These are phyloP conservation scores for Lactuca saligna DNA, from an alignment of 129 eudicot species.

Conservation along the genomic window DNA sequence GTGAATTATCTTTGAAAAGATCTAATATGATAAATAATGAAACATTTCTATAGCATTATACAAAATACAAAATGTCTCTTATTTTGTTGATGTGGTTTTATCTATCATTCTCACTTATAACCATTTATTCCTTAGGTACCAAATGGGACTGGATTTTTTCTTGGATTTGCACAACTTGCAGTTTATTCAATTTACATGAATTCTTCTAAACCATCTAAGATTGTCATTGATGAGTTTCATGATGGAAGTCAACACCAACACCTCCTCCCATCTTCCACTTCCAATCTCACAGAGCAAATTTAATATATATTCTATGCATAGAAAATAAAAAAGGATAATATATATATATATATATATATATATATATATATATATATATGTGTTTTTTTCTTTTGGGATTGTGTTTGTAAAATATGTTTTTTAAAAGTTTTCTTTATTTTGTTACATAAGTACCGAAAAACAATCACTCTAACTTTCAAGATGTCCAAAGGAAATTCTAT, in stretches of 20 bases:
- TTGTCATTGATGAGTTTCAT: conserved; percentile 17
- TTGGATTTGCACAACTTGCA: conserved; percentile 49
- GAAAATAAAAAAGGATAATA: too few relatives aligned
- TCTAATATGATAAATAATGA: too few relatives aligned
- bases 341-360: too few relatives aligned
- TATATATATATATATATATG: too few relatives aligned
- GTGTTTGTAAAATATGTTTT: too few relatives aligned
- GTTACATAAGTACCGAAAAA: too few relatives aligned
- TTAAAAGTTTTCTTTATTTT: too few relatives aligned
- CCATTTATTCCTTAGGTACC: conserved; percentile 41
- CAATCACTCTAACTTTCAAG: too few relatives aligned
- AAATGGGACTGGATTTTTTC: conserved; percentile 54
- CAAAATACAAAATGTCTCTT: background rate
- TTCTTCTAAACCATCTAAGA: conserved; percentile 17
- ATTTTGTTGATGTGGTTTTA: background rate
- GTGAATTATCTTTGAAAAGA: too few relatives aligned
- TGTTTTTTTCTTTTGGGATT: too few relatives aligned
- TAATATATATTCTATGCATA: background rate
- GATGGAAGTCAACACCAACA: conserved; percentile 24
- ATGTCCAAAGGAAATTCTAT: too few relatives aligned
- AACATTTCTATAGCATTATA: too few relatives aligned
- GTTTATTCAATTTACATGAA: conserved; percentile 39
- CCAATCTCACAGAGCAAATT: background rate
- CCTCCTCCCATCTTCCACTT: conserved; percentile 33
- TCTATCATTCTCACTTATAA: background rate